Evolutionary conservation across 257 asterid species (phyloP), one percentile per base, ranked within the genome.

Genomic region (Solanum paucissectum): DNA sequence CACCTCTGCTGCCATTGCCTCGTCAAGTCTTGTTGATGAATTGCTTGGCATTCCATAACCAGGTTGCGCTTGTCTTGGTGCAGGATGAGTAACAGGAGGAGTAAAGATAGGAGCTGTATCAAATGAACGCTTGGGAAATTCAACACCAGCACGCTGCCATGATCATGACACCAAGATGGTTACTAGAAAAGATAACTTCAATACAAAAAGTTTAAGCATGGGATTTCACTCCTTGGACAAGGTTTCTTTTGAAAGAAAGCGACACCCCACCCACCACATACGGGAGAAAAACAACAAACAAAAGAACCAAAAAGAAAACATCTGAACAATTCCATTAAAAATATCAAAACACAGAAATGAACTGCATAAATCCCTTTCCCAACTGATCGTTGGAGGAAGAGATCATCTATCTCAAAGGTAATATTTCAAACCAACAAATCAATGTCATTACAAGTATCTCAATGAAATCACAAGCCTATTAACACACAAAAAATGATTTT

Each of bases 41-140:
- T 94, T 95, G 91, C 94, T 94, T 27, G 99, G 96, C 98, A 96
- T 97, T 88, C 99, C 99, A 90, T 95, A 93, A 88, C 98, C 94
- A 73, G 98, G 96, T 88, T 92, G 99, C 77, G 97, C 94, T 74
- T 86, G 91, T 87, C 94, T 91, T 9, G 91, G 27, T 68, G 88
- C 89, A 79, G 95, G 93, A 88, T 90, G 94, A 55, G 96, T 91
- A 58, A 90, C 92, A 36, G 99, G 98, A 42, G 96, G 99, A 66
- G 98, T 94, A 88, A 94, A 90, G 88, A 96, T 93, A 29, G 95
- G 98, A 89, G 93, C 96, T 5, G 94, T 88, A 89, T 95, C 93
- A 4, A 91, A 88, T 82, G 98, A 89, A 85, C 89, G 93, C 87
- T 83, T 91, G 79, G 99, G 99, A 91, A 97, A 95, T 83, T 87